Conservation (phyloP, 2,329 filamentous ascomycete species). For the Claviceps pazoutovae region DNA sequence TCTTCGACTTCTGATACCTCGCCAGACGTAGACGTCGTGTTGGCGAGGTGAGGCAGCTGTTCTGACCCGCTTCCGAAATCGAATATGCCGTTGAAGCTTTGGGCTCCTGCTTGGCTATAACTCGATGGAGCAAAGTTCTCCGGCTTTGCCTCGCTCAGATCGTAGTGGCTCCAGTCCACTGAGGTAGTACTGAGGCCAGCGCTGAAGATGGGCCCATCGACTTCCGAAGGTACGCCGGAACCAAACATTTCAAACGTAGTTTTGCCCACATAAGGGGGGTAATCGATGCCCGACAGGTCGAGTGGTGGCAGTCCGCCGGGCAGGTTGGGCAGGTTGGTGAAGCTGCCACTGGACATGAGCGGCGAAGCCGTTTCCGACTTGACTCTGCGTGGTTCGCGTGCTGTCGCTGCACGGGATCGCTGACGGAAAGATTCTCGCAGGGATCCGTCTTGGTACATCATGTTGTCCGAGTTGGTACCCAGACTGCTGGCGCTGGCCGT, state of each 20-base stretch:
- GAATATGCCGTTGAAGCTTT: constrained; percentile 36
- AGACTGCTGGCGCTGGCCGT: constrained; percentile 38
- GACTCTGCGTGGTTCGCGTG: constrained; percentile 36
- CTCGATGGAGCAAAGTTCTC: constrained; percentile 38
- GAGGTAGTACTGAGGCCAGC: constrained; percentile 44
- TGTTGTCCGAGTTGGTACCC: constrained; percentile 27
- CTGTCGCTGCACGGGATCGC: constrained; percentile 22
- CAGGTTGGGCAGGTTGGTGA: constrained; percentile 38
- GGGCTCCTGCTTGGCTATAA: constrained; percentile 38
- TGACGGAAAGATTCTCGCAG: constrained; percentile 19
- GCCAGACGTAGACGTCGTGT: constrained; percentile 47
- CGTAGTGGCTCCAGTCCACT: constrained; percentile 33
- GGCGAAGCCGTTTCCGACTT: constrained; percentile 51
- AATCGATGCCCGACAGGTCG: constrained; percentile 43
- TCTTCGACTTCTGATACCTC: constrained; percentile 56
- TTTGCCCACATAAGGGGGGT: constrained; percentile 32
- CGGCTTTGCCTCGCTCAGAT: constrained; percentile 29
- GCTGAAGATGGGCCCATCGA: constrained; percentile 46
- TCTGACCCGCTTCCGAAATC: constrained; percentile 40
- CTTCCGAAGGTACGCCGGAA: constrained; percentile 32
- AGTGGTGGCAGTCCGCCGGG: constrained; percentile 41
- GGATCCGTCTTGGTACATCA: constrained; percentile 24
- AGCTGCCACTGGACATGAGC: constrained; percentile 33
- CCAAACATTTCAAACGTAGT: constrained; percentile 38
- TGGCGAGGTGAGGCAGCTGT: constrained; percentile 39